Evolutionary conservation across 495 filamentous ascomycete genomes (phyloP).

Genomic region (Lichenothelia convexa): DNA sequence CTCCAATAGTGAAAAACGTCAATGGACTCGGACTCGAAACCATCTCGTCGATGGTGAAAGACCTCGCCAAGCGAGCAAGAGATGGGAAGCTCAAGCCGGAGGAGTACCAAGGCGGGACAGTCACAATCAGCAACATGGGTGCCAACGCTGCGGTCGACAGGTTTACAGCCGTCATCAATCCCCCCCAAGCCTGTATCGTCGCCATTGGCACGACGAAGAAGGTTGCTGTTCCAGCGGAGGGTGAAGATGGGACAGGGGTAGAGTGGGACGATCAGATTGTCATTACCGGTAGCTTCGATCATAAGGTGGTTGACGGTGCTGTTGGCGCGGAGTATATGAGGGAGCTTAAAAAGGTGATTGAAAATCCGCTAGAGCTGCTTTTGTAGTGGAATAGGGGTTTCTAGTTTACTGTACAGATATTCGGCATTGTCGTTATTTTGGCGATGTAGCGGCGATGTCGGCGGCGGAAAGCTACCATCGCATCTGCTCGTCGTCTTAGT

Average conservation of each 20-base stretch:
- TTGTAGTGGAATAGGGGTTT: no score
- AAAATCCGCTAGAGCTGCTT: slow-evolving; percentile 89
- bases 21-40: slow-evolving; percentile 64
- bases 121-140: slow-evolving; percentile 99
- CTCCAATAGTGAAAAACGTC: slow-evolving; percentile 83
- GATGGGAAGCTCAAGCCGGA: slow-evolving; percentile 99
- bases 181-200: slow-evolving; percentile 88
- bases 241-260: slow-evolving; percentile 55
- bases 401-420: neutral
- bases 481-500: no score
- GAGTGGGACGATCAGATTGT: slow-evolving; percentile 97
- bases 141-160: slow-evolving; percentile 94
- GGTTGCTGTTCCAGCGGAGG: slow-evolving; percentile 76
- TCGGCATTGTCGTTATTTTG: neutral
- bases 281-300: slow-evolving; percentile 89
- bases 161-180: slow-evolving; percentile 99
- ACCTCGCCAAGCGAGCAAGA: slow-evolving; percentile 84
- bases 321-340: slow-evolving; percentile 94
- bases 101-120: slow-evolving; percentile 96
- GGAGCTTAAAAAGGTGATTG: slow-evolving; percentile 91
- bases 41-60: slow-evolving; percentile 80
- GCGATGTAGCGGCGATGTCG: no score
- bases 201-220: slow-evolving; percentile 89
- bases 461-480: no score
- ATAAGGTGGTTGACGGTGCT: slow-evolving; percentile 85